Evolutionary conservation across 805 yeast species (phyloP), one percentile per base, ranked within the genome.

Genomic region (Cyberlindnera maritima): DNA sequence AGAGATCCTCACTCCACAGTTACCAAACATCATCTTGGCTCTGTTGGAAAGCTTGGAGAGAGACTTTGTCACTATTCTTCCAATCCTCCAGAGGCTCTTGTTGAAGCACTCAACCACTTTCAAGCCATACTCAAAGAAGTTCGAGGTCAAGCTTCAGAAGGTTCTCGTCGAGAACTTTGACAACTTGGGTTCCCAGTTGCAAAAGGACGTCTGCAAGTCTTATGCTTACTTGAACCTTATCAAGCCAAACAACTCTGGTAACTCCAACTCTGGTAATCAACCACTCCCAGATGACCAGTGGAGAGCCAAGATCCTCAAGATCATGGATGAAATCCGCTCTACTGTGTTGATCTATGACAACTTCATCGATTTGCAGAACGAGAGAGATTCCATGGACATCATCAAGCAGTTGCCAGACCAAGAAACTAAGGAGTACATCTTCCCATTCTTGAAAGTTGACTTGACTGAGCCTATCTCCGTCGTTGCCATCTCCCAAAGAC

Each of bases 1-100:
- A 61, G 96, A 90, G 60, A 70, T 85, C 9, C 74, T 89, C 47
- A 87, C 96, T 2, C 95, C 97, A 8, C 83, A 83, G 56, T 69
- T 92, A 47, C 80, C 87, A 10, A 71, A 73, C 2, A 78, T 85
- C 36, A 77, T 88, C 48, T 65, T 76, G 15, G 63, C 75, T 6
- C 70, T 82, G 42, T 58, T 88, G 46, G 79, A 74, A 2, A 59
- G 72, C 25, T 68, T 72, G 9, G 65, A 66, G 17, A 69, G 71
- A 17, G 63, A 65, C 41, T 44, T 56, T 38, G 59, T 18, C 48
- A 56, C 61, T 21, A 61, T 70, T 21, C 58, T 78, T 26, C 70
- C 71, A 13, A 61, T 74, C 14, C 58, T 79, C 47, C 66, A 68
- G 49, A 67, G 63, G 28, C 59, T 83, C 21, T 67, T 85, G 29